These are phyloP conservation scores for Melanogaster broomeanus DNA, from an alignment of 768 basidiomycete genomes.

Conservation along the genomic window DNA sequence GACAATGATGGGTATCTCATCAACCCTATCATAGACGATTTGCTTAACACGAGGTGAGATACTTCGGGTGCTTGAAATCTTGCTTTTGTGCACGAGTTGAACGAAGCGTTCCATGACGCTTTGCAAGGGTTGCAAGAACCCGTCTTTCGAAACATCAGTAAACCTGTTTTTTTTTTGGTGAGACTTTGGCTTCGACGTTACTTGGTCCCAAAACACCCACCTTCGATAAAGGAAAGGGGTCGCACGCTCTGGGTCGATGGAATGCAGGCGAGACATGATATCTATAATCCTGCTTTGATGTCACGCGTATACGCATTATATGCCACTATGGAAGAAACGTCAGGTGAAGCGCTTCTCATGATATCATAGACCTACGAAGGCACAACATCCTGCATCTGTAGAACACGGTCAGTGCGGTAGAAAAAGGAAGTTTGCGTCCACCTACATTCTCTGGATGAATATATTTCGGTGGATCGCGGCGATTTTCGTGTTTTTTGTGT, in stretches of 20 bases:
- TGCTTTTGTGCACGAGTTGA: slow-evolving; percentile 22
- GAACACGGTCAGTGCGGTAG: background rate
- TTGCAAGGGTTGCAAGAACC: background rate
- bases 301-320: slow-evolving; percentile 26
- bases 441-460: no score
- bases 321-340: slow-evolving; percentile 5
- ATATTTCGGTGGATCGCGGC: no score
- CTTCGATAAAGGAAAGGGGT: no score
- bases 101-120: slow-evolving; percentile 21
- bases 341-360: no score
- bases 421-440: background rate
- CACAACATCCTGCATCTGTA: slow-evolving; percentile 50
- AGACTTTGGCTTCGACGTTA: no score
- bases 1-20: slow-evolving; percentile 34
- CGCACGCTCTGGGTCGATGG: no score
- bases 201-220: no score
- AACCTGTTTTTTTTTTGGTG: no score
- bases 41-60: slow-evolving; percentile 25
- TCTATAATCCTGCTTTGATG: no score
- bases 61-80: background rate
- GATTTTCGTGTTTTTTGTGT: no score
- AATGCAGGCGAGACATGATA: no score
- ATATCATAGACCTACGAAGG: slow-evolving; percentile 39
- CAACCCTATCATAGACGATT: slow-evolving; percentile 29
- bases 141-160: no score